These are phyloP conservation scores for Calcarisporium arbuscula DNA, from an alignment of 2,329 filamentous ascomycete species.

Conservation along the genomic window DNA sequence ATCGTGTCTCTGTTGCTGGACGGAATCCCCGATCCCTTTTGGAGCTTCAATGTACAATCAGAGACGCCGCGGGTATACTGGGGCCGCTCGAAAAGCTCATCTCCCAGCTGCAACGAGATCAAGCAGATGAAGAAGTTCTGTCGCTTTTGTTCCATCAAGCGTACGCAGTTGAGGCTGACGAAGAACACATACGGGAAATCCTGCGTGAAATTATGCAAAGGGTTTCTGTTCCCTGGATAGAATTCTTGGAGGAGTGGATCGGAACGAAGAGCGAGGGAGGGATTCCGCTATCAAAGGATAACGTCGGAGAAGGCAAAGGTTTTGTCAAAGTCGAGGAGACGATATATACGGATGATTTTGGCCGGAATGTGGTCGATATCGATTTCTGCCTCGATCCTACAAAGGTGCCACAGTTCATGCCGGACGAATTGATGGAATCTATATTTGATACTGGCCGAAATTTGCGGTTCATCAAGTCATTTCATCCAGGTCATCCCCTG, in stretches of 20 bases:
- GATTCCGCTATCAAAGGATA: conserved; percentile 43
- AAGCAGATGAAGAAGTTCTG: conserved; percentile 55
- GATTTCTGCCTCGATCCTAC: conserved; percentile 59
- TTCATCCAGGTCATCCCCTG: conserved; percentile 67
- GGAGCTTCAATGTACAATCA: conserved; percentile 44
- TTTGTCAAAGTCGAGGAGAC: conserved; percentile 56
- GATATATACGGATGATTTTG: conserved; percentile 51
- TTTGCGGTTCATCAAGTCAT: conserved; percentile 62
- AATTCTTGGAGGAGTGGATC: conserved; percentile 67
- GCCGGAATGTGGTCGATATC: conserved; percentile 47
- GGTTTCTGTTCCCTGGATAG: conserved; percentile 60
- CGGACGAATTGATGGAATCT: conserved; percentile 58
- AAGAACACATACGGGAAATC: conserved; percentile 54
- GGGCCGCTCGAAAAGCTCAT: conserved; percentile 46
- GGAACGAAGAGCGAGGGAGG: conserved; percentile 57
- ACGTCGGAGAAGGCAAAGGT: conserved; percentile 39
- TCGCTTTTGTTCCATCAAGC: conserved; percentile 56
- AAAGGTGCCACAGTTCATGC: conserved; percentile 66
- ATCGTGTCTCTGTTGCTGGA: conserved; percentile 38
- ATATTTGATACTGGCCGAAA: conserved; percentile 80
- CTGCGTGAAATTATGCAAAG: conserved; percentile 60
- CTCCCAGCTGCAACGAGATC: conserved; percentile 33
- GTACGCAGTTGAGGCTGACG: conserved; percentile 57
- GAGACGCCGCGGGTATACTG: conserved; percentile 42
- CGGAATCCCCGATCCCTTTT: conserved; percentile 41